A percentile compares a stretch with the other conserved stretches of the same genome.
Conservation (phyloP, 1,284 basidiomycete genomes). For the Trichosporon sp. region DNA sequence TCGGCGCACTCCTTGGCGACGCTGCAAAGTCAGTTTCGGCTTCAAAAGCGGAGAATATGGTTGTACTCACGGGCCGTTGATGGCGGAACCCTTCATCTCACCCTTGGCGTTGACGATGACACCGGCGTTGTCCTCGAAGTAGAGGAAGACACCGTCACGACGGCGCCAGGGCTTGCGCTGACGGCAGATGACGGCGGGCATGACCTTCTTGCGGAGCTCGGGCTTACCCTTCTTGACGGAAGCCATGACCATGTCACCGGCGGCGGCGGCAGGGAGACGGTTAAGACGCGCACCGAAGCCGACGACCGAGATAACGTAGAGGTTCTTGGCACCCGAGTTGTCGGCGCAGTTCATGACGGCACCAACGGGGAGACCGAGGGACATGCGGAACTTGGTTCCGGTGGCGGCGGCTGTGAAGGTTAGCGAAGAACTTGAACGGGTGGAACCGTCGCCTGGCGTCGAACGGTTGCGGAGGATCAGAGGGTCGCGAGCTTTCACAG, state of each 20-base stretch:
- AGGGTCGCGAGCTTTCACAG: not conserved
- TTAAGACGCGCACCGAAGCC: constrained; percentile 96
- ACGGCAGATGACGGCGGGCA: constrained; percentile 95
- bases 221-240: constrained; percentile 99
- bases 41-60: constrained; percentile 68
- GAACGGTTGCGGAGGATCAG: constrained; percentile 7
- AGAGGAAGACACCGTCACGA: constrained; percentile 97
- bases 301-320: constrained; percentile 59
- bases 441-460: not conserved
- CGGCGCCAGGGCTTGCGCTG: constrained; percentile 99
- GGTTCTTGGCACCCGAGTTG: constrained; percentile 96
- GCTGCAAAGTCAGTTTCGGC: constrained; percentile 33
- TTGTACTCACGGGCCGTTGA: constrained; percentile 76
- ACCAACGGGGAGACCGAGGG: constrained; percentile 91
- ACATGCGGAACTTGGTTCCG: constrained; percentile 97
- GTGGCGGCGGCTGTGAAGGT: constrained; percentile 58
- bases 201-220: constrained; percentile 98
- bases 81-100: constrained; percentile 99
- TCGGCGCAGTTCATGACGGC: constrained; percentile 99
- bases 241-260: constrained; percentile 98
- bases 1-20: constrained; percentile 68
- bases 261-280: constrained; percentile 95
- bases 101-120: constrained; percentile 99
- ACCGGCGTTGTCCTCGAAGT: constrained; percentile 96
- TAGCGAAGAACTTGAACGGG: constrained; percentile 1